Conservation (phyloP, 371 early-diverging fungal species). For the Mucor velutinosus region DNA sequence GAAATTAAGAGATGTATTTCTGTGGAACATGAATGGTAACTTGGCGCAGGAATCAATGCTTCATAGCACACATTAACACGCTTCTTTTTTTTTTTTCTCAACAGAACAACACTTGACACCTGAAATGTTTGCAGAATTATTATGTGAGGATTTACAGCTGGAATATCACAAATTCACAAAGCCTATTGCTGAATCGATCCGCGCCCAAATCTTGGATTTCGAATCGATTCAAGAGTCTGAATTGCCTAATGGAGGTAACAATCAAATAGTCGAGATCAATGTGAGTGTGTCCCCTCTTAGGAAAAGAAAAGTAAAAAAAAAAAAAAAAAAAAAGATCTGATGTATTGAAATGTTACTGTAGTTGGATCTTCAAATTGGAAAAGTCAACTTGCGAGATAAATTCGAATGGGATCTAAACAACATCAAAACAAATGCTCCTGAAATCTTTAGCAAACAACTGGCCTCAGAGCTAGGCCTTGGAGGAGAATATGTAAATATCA, state of each 20-base stretch:
- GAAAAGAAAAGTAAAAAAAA: not conserved
- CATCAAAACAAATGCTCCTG: slow-evolving; percentile 66
- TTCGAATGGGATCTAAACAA: slow-evolving; percentile 87
- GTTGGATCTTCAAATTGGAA: slow-evolving; percentile 87
- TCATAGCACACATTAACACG: not conserved
- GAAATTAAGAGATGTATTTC: slow-evolving; percentile 74
- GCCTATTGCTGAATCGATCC: slow-evolving; percentile 79
- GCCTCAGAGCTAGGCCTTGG: slow-evolving; percentile 85
- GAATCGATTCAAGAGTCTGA: slow-evolving; percentile 40
- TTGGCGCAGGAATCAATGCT: slow-evolving; percentile 20
- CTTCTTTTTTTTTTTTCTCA: not conserved
- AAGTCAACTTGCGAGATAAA: slow-evolving; percentile 76
- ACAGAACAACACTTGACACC: slow-evolving; percentile 83
- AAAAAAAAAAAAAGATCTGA: not conserved
- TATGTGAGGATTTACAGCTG: slow-evolving; percentile 81
- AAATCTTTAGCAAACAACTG: slow-evolving; percentile 80
- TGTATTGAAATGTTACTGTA: slow-evolving; percentile 18
- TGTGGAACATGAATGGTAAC: slow-evolving; percentile 83
- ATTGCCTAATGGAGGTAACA: slow-evolving; percentile 26
- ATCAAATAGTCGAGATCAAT: slow-evolving; percentile 35
- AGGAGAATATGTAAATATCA: slow-evolving; percentile 83
- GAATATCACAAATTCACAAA: slow-evolving; percentile 56
- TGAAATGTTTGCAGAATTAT: slow-evolving; percentile 87
- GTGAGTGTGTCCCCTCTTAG: slow-evolving; percentile 11
- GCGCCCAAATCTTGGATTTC: slow-evolving; percentile 47